Conservation (phyloP, 2,329 filamentous ascomycete genomes). For the Nannizziopsis arthrosporioides region DNA sequence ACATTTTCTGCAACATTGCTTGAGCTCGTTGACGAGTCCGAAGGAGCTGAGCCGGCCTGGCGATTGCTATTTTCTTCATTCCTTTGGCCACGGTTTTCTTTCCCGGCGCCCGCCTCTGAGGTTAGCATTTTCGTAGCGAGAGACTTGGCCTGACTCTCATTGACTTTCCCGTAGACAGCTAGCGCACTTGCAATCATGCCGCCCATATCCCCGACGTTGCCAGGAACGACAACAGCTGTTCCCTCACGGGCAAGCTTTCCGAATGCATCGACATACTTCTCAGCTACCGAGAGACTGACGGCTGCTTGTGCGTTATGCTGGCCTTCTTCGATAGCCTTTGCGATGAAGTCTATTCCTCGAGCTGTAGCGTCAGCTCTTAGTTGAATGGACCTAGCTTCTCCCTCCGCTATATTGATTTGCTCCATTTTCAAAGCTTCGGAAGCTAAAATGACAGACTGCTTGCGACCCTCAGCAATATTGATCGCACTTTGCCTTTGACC, state of each 20-base stretch:
- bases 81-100: conserved; percentile 11
- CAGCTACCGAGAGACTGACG: conserved; percentile 76
- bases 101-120: conserved; percentile 15
- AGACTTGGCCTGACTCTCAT: conserved; percentile 60
- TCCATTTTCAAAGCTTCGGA: conserved; percentile 84
- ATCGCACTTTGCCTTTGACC: conserved; percentile 95
- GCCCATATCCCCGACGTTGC: conserved; percentile 91
- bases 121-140: conserved; percentile 37
- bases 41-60: conserved; percentile 1
- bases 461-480: conserved; percentile 95
- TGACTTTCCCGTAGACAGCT: conserved; percentile 90
- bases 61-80: conserved; percentile 8
- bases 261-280: conserved; percentile 97
- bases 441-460: conserved; percentile 91
- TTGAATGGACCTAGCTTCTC: conserved; percentile 87
- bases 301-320: conserved; percentile 67
- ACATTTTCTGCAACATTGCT: conserved; percentile 39
- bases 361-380: conserved; percentile 80
- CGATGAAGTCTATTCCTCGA: conserved; percentile 75
- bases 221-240: conserved; percentile 87
- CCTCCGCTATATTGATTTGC: conserved; percentile 81
- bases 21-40: conserved; percentile 16
- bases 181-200: conserved; percentile 95
- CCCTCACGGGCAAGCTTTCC: conserved; percentile 86
- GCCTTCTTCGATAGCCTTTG: conserved; percentile 60